Evolutionary conservation across 345 rosid species (phyloP), one percentile per base, ranked within the genome.

Genomic region (Heritiera fomes): DNA sequence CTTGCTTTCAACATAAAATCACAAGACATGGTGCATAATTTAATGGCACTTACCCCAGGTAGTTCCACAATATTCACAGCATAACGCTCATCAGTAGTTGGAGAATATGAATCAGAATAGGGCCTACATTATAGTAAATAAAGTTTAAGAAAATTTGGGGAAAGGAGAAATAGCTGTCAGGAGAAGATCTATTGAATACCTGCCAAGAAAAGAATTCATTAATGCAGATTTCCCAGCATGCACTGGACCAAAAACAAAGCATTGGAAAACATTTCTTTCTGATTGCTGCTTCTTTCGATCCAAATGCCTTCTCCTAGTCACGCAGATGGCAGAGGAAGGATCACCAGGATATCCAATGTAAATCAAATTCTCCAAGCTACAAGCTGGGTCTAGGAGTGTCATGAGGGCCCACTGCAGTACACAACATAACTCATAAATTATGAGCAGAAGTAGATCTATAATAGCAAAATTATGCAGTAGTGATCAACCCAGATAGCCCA

Each of bases 301-400:
- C 41, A 83, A 41, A 76, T 85, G 86, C 75, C 97, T 85, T 75
- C 82, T 85, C 89, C 90, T 91, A 38, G 92, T 93, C 49, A 95
- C 82, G 14, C 81, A 86, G 71, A 88, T 79, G 3, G 95, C 92
- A 41, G 89, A 66, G 67, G 89, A 81, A 53, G 86, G 86, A 85
- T 93, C 93, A 52, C 81, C 55, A 13, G 89, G 80, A 87, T 89
- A 91, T 75, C 92, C 86, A 75, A 91, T 58, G 86, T 87, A 93
- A 28, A 92, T 83, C 83, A 93, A 82, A 85, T 90, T 88, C 84
- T 93, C 97, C 80, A 92, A 85, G 60, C 83, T 90, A 77, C 82
- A 83, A 77, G 89, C 91, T 62, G 97, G 96, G 71, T 95, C 94
- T 91, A 95, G 72, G 79, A 93, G 90, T 75, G 98, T 86, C 99